Evolutionary conservation across 2,329 filamentous ascomycete genomes (phyloP), one percentile per base, ranked within the genome.

Genomic region (Helicocarpus griseus): DNA sequence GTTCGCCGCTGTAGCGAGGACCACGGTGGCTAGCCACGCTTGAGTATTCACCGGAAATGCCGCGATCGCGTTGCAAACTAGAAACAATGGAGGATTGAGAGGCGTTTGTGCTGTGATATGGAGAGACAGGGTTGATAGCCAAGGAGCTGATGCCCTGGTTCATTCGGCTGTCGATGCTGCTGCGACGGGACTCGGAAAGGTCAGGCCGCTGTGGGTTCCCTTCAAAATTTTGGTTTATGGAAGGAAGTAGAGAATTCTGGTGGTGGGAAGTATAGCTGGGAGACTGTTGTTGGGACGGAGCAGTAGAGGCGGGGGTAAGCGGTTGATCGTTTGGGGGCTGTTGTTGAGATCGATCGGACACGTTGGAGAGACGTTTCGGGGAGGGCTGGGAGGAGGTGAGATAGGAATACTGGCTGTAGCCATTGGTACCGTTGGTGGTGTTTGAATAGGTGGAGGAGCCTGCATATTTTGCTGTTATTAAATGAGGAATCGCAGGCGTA

Each of bases 181-280:
- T 74, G 38, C 73, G 71, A 43, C 73, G 69, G 9, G 73, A 75
- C 52, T 75, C 73, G 17, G 69, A 56, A 14, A 65, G 65, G n/a
- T 74, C 28, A 33, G 58, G 35, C 64, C 65, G 58, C 67, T 73
- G 22, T 69, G 66, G 21, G 77, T 72, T 1, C 73, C 69, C 29
- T 69, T 82, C 78, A 43, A 76, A 73, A 55, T 78, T 78, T 58
- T 81, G 78, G 49, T 80, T 81, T 55, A 82, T 75, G 0, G 79
- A 78, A 2, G 80, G 79, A 8, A 82, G 65, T 38, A 72, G 67
- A 57, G 69, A 69, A 56, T 60, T 70, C 29, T 62, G 69, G 56
- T 65, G 72, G 57, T 61, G 63, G 3, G 64, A 61, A 31, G 62
- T 57, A 51, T 69, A 71, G 43, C 63, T 66, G 2, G 69, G 70